These are phyloP conservation scores for Pulveroboletus sp. DNA, from an alignment of 768 basidiomycete genomes.

Conservation along the genomic window DNA sequence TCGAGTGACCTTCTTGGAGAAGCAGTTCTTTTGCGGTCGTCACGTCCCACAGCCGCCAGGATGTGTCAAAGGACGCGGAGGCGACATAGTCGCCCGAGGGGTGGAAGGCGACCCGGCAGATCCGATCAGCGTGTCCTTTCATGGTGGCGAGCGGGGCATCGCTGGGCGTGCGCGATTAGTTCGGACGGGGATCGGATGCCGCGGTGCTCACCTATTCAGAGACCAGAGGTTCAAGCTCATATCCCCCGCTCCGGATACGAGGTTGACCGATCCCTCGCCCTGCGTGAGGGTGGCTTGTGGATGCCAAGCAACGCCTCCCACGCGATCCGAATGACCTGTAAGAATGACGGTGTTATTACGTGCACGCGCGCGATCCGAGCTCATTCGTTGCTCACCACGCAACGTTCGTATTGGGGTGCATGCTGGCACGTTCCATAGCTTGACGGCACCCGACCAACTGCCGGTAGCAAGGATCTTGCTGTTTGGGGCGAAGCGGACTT, in stretches of 20 bases:
- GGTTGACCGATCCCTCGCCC: slow-evolving; percentile 61
- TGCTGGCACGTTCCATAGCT: slow-evolving; percentile 92
- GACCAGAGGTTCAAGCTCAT: slow-evolving; percentile 86
- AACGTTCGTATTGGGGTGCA: slow-evolving; percentile 76
- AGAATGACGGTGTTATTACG: slow-evolving; percentile 6
- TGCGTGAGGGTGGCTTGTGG: slow-evolving; percentile 82
- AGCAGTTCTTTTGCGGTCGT: slow-evolving; percentile 74
- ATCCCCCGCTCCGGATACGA: slow-evolving; percentile 91
- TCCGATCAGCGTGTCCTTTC: slow-evolving; percentile 84
- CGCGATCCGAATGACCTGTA: slow-evolving; percentile 80
- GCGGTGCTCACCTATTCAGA: slow-evolving; percentile 58
- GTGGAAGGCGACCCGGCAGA: slow-evolving; percentile 94
- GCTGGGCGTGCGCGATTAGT: slow-evolving; percentile 37
- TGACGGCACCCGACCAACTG: slow-evolving; percentile 94
- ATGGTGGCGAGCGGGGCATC: slow-evolving; percentile 83
- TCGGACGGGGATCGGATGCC: not conserved
- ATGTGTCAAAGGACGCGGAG: slow-evolving; percentile 94
- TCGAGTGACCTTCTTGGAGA: slow-evolving; percentile 94
- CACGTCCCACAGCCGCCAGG: slow-evolving; percentile 97
- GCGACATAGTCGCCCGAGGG: slow-evolving; percentile 92
- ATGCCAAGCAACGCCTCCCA: slow-evolving; percentile 98
- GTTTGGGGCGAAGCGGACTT: slow-evolving; percentile 93
- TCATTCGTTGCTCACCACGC: slow-evolving; percentile 49
- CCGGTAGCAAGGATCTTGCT: slow-evolving; percentile 85
- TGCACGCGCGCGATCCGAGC: not conserved